These are phyloP conservation scores for Neurospora sublineolata DNA, from an alignment of 495 filamentous ascomycete genomes.

Conservation along the genomic window DNA sequence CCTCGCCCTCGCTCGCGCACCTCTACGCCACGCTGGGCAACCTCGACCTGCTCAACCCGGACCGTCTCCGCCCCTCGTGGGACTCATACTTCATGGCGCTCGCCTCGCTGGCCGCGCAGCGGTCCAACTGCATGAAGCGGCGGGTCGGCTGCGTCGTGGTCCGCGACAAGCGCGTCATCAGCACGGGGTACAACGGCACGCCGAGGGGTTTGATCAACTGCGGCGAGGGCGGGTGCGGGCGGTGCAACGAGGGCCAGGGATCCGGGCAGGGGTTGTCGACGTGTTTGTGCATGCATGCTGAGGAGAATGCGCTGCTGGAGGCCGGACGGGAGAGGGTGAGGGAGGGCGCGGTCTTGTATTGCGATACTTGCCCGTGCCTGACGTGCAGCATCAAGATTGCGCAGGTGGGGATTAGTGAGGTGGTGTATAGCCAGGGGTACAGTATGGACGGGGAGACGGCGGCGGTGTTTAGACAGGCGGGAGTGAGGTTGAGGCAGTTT, in stretches of 20 bases:
- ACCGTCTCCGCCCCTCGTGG: slow-evolving; percentile 84
- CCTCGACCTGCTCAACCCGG: slow-evolving; percentile 63
- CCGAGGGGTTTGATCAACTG: slow-evolving; percentile 79
- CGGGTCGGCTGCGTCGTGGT: slow-evolving; percentile 94
- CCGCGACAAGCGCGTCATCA: slow-evolving; percentile 74
- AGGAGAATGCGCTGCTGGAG: slow-evolving; percentile 93
- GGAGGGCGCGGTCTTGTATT: slow-evolving; percentile 73
- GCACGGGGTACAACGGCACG: slow-evolving; percentile 96
- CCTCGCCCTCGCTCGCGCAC: slow-evolving; percentile 54
- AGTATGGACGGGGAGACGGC: slow-evolving; percentile 85
- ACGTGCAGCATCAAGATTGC: slow-evolving; percentile 98
- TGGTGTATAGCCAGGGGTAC: slow-evolving; percentile 87
- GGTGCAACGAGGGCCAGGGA: slow-evolving; percentile 63
- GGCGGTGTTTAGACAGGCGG: slow-evolving; percentile 62
- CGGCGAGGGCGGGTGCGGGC: slow-evolving; percentile 80
- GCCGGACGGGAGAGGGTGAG: slow-evolving; percentile 84
- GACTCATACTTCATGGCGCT: slow-evolving; percentile 97
- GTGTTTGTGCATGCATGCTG: slow-evolving; percentile 89
- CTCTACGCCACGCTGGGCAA: slow-evolving; percentile 55
- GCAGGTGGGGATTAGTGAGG: slow-evolving; percentile 88
- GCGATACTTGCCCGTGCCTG: slow-evolving; percentile 93
- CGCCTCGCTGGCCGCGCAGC: slow-evolving; percentile 78
- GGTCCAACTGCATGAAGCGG: slow-evolving; percentile 97
- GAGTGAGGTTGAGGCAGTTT: slow-evolving; percentile 70
- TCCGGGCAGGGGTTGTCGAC: slow-evolving; percentile 67